A percentile compares a stretch with the other conserved stretches of the same genome.
Evolutionary conservation across 2,329 filamentous ascomycete genomes (phyloP).

Genomic region (Cercospora sp.): DNA sequence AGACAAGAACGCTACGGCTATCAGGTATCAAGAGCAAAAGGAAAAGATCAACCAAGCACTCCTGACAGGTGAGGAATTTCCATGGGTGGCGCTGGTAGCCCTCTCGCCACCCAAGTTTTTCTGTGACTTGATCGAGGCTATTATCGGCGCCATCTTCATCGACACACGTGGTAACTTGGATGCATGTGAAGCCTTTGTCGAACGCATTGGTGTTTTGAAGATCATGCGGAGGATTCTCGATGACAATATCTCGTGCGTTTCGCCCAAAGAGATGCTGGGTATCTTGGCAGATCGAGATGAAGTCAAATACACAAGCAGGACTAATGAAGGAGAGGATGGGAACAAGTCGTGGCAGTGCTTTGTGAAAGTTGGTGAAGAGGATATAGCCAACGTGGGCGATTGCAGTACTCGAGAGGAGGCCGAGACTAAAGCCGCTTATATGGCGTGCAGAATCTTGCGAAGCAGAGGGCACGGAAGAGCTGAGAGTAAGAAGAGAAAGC

Average conservation of each 20-base stretch:
- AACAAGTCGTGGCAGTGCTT: conserved; percentile 35
- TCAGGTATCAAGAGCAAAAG: conserved; percentile 53
- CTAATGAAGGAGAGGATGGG: conserved; percentile 11
- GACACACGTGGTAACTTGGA: conserved; percentile 66
- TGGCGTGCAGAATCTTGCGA: conserved; percentile 5
- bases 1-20: conserved; percentile 48
- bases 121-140: conserved; percentile 78
- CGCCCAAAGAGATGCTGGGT: conserved; percentile 69
- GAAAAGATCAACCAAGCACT: conserved; percentile 55
- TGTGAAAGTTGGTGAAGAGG: conserved; percentile 39
- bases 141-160: conserved; percentile 80
- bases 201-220: conserved; percentile 63
- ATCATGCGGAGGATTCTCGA: conserved; percentile 63
- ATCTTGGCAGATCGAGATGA: conserved; percentile 54
- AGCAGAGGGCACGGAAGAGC: background rate
- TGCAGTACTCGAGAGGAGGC: conserved; percentile 41
- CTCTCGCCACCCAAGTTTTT: conserved; percentile 73
- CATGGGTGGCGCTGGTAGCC: conserved; percentile 71
- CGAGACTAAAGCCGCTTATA: conserved; percentile 39
- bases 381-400: conserved; percentile 38
- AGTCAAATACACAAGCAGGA: conserved; percentile 54
- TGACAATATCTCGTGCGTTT: conserved; percentile 55
- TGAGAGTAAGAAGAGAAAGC: conserved; percentile 1
- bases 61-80: conserved; percentile 58
- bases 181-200: conserved; percentile 61